These are phyloP conservation scores for Monilinia aucupariae DNA, from an alignment of 2,329 filamentous ascomycete genomes.

Conservation along the genomic window DNA sequence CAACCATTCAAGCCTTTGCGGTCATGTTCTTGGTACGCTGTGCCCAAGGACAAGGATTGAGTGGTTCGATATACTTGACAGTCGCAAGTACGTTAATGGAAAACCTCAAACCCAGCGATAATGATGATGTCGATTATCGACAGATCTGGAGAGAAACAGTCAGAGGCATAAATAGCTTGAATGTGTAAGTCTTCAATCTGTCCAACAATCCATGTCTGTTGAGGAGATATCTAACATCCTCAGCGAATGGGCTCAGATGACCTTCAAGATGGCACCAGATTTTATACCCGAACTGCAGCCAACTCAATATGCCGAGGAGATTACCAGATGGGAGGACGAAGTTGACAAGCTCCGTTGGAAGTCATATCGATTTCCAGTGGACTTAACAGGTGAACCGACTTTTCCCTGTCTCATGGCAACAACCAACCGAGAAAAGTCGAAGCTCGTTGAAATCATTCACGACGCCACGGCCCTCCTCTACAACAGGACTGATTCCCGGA, in stretches of 20 bases:
- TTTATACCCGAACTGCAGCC: conserved; percentile 13
- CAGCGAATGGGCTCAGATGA: conserved; percentile 36
- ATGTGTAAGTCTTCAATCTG: conserved; percentile 31
- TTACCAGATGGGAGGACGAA: conserved; percentile 14
- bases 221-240: conserved; percentile 23
- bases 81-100: conserved; percentile 28
- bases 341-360: conserved; percentile 29
- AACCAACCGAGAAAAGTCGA: conserved; percentile 33
- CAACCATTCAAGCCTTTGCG: conserved; percentile 33
- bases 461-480: conserved; percentile 31
- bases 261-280: conserved; percentile 29
- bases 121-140: conserved; percentile 23
- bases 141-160: conserved; percentile 32
- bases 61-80: conserved; percentile 31
- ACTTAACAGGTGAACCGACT: conserved; percentile 18
- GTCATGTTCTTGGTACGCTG: conserved; percentile 35
- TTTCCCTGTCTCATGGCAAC: conserved; percentile 30
- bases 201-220: not conserved
- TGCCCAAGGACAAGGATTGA: conserved; percentile 28
- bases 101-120: conserved; percentile 18
- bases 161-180: conserved; percentile 34
- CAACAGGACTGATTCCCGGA: conserved; percentile 15
- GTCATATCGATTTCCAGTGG: conserved; percentile 26
- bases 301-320: conserved; percentile 9
- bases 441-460: conserved; percentile 30